phyloP scores from a whole-genome alignment of 129 eudicot species.

The Heracleum sosnowskyi region DNA sequence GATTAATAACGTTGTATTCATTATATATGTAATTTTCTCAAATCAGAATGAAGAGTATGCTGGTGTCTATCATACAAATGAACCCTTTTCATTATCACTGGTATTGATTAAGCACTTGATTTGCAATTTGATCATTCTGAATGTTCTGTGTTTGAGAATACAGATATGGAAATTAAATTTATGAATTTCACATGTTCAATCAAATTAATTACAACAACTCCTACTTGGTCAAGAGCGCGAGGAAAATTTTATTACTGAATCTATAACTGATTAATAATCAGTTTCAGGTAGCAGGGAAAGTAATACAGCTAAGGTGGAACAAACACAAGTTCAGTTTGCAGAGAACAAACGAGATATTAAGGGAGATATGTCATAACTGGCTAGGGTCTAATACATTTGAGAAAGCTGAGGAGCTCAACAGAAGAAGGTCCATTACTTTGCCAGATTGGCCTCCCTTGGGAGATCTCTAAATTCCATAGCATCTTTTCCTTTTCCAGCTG shows the following conservation, averaged over 20 bases:
- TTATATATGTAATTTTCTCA: too few relatives aligned
- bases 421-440: not conserved
- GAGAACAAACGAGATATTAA: not conserved
- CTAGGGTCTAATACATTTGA: not conserved
- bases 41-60: too few relatives aligned
- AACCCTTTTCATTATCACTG: too few relatives aligned
- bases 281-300: not conserved
- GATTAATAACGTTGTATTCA: too few relatives aligned
- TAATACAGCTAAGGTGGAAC: not conserved
- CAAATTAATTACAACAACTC: not conserved
- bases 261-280: not conserved
- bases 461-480: not conserved
- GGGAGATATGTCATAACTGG: not conserved
- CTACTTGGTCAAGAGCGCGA: not conserved
- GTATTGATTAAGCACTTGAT: too few relatives aligned
- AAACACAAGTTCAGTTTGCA: not conserved
- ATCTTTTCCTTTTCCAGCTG: not conserved
- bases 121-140: too few relatives aligned
- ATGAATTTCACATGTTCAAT: not conserved
- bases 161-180: not conserved
- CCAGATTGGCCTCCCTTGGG: not conserved
- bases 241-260: not conserved
- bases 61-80: too few relatives aligned
- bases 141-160: not conserved
- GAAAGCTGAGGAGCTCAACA: not conserved